Base-by-base conservation (phyloP, 1,284 basidiomycete species). In the Moesziomyces parantarcticus region DNA sequence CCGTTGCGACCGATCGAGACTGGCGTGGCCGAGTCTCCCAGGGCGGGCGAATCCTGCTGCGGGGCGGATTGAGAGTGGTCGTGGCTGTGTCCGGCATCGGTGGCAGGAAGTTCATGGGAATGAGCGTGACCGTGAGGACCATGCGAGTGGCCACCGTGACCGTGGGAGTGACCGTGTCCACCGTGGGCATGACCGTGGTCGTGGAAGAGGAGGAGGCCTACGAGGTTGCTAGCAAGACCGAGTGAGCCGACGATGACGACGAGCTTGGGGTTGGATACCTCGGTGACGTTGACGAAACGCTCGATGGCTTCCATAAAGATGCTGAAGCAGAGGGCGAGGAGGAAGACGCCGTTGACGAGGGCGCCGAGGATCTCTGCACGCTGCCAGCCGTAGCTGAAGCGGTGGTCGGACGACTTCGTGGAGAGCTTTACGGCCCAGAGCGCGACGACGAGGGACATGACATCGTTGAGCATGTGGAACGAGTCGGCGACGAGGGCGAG, bases 381-480 rank as follows among this genome's bases (percentile, higher is more conserved):
- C 85, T 99, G 96, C 94, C 95, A 98, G 21, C 94, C 94, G 81
- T 96, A 97, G 2, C 92, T 92, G 84, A 94, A 95, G 42, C 89
- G 89, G 44, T 84, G 79, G 34, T 85, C 84, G 0, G 82, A 85
- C 25, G 90, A 88, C n/a, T 69, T 66, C 13, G 68, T 70, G 22
- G 68, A 66, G 23, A 70, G 67, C 54, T 92, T 94, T 86, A 99
- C 97, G 14, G 97, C 96, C 85, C 98, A 98, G 3, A 99, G 89
- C 1, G 95, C 96, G 52, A 99, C 95, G 58, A 96, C 84, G 67
- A 99, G 87, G 79, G 94, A 97, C 88, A 97, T 90, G 69, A 99
- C 93, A 69, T 83, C 82, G 76, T 83, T 83, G 50, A 83, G 95
- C 95, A 98, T 98, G 86, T 99, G 96, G 86, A 99, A 98, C 72